Evolutionary conservation across 2,329 filamentous ascomycete species (phyloP), one percentile per base, ranked within the genome.

Genomic region (Pseudodiploospora longispora): DNA sequence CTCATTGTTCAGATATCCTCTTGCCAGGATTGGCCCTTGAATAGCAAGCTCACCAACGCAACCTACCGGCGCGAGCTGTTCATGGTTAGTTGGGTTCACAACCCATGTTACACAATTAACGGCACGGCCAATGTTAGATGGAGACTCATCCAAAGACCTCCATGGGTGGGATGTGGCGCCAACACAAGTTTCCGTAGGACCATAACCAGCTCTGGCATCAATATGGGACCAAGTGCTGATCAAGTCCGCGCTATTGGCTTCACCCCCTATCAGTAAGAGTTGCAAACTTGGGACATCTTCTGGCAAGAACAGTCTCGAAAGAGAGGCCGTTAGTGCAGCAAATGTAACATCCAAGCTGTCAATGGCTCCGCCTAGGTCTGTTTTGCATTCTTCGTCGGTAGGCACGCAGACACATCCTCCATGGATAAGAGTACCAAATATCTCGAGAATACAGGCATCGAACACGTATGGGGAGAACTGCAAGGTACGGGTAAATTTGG

Each of bases 1-100:
- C 0, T 59, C 54, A 12, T 71, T 64, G 37, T 71, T 67, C 27
- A 74, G 57, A 47, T 78, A 78, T 10, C 70, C 71, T 31, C 66
- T 56, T n/a, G 67, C 71, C 19, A 78, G 57, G 7, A 64, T 63
- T 3, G 70, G 69, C 0, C 68, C 67, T 38, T 62, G 60, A 30
- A 69, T 50, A 2, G 62, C 43, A 6, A 66, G 42, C 43, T 66
- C 63, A 5, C 63, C 64, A 3, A 53, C 47, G 6, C 47, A 53
- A 1, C 61, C 62, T 6, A 63, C 41, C 0, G 59, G 59, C 1
- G 53, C 43, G 6, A 64, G 53, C 3, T 40, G 30, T 38, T 57
- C 38, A 30, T 50, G 49, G 32, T 60, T 44, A 2, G 44, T 43
- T 1, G 50, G 42, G 10, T 62, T 53, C 2, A 60, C 60, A 28